A percentile compares a stretch with the other conserved stretches of the same genome.
Conservation (phyloP, 768 basidiomycete genomes). For the Podaxis sp. region DNA sequence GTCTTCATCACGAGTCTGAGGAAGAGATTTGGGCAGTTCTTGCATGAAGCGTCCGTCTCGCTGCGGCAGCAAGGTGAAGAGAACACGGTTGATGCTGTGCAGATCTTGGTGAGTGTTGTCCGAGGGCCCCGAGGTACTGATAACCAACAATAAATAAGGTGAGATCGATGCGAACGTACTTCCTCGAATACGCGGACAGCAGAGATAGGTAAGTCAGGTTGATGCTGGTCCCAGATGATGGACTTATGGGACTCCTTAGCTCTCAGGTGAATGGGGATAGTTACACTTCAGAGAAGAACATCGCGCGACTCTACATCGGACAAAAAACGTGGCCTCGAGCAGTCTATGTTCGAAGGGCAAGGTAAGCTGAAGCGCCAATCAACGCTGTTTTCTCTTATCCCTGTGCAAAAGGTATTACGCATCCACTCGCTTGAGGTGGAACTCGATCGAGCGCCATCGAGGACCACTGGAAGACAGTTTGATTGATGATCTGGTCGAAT, state of each 20-base stretch:
- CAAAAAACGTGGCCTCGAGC: slow-evolving; percentile 81
- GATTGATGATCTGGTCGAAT: slow-evolving; percentile 71
- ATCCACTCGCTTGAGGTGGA: slow-evolving; percentile 68
- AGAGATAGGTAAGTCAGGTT: slow-evolving; percentile 41
- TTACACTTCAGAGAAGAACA: slow-evolving; percentile 58
- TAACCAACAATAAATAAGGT: slow-evolving; percentile 38
- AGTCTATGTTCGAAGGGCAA: slow-evolving; percentile 63
- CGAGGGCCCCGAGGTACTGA: background rate
- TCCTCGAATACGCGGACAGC: slow-evolving; percentile 77
- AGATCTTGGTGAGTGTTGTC: slow-evolving; percentile 54
- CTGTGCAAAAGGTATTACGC: slow-evolving; percentile 52
- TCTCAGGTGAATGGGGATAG: slow-evolving; percentile 59
- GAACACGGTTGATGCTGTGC: slow-evolving; percentile 79
- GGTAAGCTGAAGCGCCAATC: slow-evolving; percentile 38
- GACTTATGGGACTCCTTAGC: slow-evolving; percentile 27
- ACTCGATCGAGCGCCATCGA: slow-evolving; percentile 66
- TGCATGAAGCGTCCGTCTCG: slow-evolving; percentile 69
- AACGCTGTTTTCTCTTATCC: slow-evolving; percentile 3
- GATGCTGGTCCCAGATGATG: background rate
- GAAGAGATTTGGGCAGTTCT: slow-evolving; percentile 62
- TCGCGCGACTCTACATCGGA: slow-evolving; percentile 64
- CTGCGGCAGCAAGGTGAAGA: slow-evolving; percentile 75
- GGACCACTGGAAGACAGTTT: slow-evolving; percentile 59
- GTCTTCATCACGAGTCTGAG: slow-evolving; percentile 58
- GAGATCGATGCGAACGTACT: slow-evolving; percentile 65